Conservation (phyloP, 139 green algal species). For the Monoraphidium neglectum region DNA sequence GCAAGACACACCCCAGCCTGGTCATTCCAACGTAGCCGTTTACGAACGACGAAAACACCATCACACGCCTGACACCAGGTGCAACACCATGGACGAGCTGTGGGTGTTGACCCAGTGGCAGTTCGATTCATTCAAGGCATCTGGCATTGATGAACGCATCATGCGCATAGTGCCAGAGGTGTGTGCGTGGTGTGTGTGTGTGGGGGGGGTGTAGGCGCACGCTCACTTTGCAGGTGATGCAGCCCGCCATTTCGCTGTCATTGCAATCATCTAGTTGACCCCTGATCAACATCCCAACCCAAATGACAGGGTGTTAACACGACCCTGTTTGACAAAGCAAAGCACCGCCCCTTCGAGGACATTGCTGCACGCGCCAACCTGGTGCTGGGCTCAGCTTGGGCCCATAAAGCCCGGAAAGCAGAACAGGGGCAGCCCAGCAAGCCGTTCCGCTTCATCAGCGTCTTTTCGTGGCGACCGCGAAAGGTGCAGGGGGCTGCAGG, state of each 20-base stretch:
- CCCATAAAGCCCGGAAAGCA: neutral
- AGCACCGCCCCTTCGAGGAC: slow-evolving; percentile 1
- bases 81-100: slow-evolving; percentile 68
- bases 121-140: slow-evolving; percentile 36
- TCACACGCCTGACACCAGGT: slow-evolving; percentile 20
- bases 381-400: slow-evolving; percentile 47
- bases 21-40: too few relatives aligned
- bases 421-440: neutral
- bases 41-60: too few relatives aligned
- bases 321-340: slow-evolving; percentile 15
- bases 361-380: slow-evolving; percentile 12
- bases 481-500: too few relatives aligned
- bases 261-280: too few relatives aligned
- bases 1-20: too few relatives aligned
- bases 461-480: slow-evolving; percentile 50
- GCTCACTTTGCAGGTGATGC: too few relatives aligned
- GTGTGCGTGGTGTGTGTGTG: too few relatives aligned
- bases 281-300: too few relatives aligned
- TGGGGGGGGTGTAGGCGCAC: too few relatives aligned
- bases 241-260: too few relatives aligned
- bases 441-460: slow-evolving; percentile 46
- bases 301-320: slow-evolving; percentile 55
- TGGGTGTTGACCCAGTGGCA: slow-evolving; percentile 71
- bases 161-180: slow-evolving; percentile 54
- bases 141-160: slow-evolving; percentile 40